These are phyloP conservation scores for Globisporangium mamillatum DNA, from an alignment of 352 stramenopile genomes.

Conservation along the genomic window DNA sequence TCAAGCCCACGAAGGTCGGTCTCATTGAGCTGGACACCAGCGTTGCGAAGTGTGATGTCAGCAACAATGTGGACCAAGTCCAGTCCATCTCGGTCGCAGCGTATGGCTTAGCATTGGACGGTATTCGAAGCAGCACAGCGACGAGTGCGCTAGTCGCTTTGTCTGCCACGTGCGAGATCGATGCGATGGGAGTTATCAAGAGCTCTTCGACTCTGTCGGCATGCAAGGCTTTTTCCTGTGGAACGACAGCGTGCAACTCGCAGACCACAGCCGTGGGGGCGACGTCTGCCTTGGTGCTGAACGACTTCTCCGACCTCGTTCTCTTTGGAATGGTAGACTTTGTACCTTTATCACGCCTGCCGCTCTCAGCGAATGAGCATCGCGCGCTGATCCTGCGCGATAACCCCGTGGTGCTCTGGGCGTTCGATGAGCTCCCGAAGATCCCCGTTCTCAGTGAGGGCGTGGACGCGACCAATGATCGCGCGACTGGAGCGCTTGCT, in stretches of 20 bases:
- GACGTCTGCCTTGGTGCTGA: constrained; percentile 27
- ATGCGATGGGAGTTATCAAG: constrained; percentile 15
- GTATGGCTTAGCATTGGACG: constrained; percentile 33
- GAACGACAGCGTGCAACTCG: constrained; percentile 27
- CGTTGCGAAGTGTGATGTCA: constrained; percentile 33
- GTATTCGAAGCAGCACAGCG: constrained; percentile 22
- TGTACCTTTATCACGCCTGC: constrained; percentile 35
- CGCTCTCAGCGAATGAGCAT: constrained; percentile 49
- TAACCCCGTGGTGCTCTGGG: constrained; percentile 58
- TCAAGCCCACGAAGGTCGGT: constrained; percentile 34
- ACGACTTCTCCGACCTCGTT: constrained; percentile 54
- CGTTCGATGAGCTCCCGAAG: constrained; percentile 42
- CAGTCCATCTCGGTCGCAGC: constrained; percentile 44
- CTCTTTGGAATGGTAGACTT: constrained; percentile 40
- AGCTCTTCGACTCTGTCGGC: not conserved
- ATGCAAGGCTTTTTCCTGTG: constrained; percentile 35
- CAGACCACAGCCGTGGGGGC: constrained; percentile 15
- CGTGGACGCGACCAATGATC: not conserved
- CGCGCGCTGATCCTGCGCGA: constrained; percentile 52
- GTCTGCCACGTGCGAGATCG: constrained; percentile 24
- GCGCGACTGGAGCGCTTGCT: constrained; percentile 11
- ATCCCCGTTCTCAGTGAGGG: constrained; percentile 19
- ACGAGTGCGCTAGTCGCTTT: constrained; percentile 14
- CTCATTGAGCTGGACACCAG: constrained; percentile 51
- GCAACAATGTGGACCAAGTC: constrained; percentile 24